Evolutionary conservation across 2,329 filamentous ascomycete genomes (phyloP).

Genomic region (Diplocarpon rosae): DNA sequence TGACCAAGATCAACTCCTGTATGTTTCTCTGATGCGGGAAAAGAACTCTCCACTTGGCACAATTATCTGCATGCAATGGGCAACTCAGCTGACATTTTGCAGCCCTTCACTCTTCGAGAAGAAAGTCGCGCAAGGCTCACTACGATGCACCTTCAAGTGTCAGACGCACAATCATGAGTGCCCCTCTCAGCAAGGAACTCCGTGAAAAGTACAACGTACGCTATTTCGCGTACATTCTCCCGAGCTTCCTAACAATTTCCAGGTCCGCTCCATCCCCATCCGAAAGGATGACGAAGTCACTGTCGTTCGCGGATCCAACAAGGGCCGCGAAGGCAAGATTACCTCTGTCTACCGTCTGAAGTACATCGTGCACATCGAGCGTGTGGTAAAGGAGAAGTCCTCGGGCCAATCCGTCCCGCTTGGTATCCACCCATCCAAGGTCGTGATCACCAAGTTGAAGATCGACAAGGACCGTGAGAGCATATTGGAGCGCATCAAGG

Average conservation of each 20-base stretch:
- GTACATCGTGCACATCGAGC: conserved; percentile 95
- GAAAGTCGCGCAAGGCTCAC: conserved; percentile 99
- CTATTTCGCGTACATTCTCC: neutral
- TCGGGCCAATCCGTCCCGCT: conserved; percentile 93
- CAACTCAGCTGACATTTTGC: conserved; percentile 5
- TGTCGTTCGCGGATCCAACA: conserved; percentile 87
- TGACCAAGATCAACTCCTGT: conserved; percentile 61
- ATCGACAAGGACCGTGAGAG: conserved; percentile 88
- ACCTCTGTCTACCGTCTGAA: conserved; percentile 97
- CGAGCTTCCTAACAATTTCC: conserved; percentile 10
- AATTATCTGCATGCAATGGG: neutral
- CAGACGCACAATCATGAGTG: conserved; percentile 95
- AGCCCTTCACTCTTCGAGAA: conserved; percentile 72
- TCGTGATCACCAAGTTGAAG: conserved; percentile 98
- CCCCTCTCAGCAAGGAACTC: conserved; percentile 91
- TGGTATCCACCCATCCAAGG: conserved; percentile 91
- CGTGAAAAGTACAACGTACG: conserved; percentile 97
- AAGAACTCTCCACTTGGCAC: conserved; percentile 1
- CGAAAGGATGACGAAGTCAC: conserved; percentile 95
- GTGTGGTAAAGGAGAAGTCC: conserved; percentile 92
- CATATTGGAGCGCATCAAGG: conserved; percentile 77
- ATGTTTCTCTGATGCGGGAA: conserved; percentile 22
- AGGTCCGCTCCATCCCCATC: conserved; percentile 93
- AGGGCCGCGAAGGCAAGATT: conserved; percentile 98
- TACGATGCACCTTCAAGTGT: conserved; percentile 90